Percentiles rank a stretch among this genome's conserved stretches.
Conservation (phyloP, 768 basidiomycete species). For the Lactifluus hygrophoroides region DNA sequence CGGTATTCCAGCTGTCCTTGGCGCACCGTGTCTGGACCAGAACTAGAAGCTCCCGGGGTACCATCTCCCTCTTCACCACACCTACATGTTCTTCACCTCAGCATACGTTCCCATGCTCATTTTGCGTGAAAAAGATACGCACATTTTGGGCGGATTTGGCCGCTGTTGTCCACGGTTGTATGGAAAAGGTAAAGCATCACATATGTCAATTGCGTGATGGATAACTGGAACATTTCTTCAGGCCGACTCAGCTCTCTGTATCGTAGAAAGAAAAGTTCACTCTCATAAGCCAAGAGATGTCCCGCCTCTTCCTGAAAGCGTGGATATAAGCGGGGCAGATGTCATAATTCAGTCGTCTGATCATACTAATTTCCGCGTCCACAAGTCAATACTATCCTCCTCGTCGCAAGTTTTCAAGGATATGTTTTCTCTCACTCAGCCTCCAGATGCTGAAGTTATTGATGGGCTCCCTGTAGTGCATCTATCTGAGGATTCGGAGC, state of each 20-base stretch:
- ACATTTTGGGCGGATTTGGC: no score
- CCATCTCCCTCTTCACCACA: no score
- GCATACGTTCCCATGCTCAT: no score
- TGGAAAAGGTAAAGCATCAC: neutral
- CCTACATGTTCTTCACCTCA: no score
- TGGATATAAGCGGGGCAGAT: neutral
- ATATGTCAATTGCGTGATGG: no score
- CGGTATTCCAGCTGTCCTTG: no score
- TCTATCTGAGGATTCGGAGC: constrained; percentile 5
- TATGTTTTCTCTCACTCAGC: constrained; percentile 18
- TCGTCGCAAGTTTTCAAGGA: constrained; percentile 11
- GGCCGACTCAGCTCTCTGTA: neutral
- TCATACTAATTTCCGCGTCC: constrained; percentile 2
- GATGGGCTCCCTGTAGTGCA: constrained; percentile 10
- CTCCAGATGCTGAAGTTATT: neutral
- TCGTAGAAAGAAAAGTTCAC: neutral
- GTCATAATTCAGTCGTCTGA: constrained; percentile 5
- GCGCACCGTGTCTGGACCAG: no score
- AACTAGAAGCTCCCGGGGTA: no score
- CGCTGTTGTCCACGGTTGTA: neutral
- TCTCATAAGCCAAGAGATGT: neutral
- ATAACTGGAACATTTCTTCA: neutral
- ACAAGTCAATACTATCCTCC: constrained; percentile 1
- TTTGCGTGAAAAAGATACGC: no score
- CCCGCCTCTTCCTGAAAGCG: neutral